A percentile compares a stretch with the other conserved stretches of the same genome.
phyloP scores from a whole-genome alignment of 2,329 filamentous ascomycete genomes.

The Knufia fluminis region DNA sequence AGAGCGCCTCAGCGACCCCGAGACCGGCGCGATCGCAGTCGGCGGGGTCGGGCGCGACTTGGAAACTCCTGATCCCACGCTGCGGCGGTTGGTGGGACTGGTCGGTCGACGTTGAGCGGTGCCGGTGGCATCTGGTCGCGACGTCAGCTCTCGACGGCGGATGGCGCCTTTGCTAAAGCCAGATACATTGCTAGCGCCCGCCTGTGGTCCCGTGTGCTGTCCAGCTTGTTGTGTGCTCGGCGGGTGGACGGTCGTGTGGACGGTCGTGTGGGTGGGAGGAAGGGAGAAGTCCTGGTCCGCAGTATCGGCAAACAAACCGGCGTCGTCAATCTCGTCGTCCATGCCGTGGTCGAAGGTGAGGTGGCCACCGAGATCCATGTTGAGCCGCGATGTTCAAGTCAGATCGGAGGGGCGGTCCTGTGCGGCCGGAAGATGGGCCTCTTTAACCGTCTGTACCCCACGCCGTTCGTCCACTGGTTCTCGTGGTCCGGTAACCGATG shows the following conservation, averaged over 20 bases:
- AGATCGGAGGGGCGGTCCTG: constrained; percentile 1
- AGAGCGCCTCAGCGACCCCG: neutral
- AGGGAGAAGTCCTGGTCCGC: neutral
- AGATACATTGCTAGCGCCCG: neutral
- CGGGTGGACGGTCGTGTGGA: constrained; percentile 2
- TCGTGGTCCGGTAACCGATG: neutral
- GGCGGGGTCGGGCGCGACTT: constrained; percentile 1
- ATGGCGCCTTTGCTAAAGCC: neutral
- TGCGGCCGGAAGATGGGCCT: neutral
- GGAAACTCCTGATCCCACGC: constrained; percentile 1
- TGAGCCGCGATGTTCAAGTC: constrained; percentile 3
- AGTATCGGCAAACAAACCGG: neutral
- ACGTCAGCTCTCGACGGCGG: neutral
- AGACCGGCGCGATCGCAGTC: neutral
- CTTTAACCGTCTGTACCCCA: constrained; percentile 3
- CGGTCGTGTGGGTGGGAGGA: constrained; percentile 1
- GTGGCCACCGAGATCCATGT: constrained; percentile 1
- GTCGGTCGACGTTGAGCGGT: neutral
- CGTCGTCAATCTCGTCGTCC: neutral
- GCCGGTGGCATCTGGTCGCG: constrained; percentile 1
- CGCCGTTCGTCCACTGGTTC: constrained; percentile 1
- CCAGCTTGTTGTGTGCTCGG: constrained; percentile 1
- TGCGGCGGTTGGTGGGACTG: constrained; percentile 1
- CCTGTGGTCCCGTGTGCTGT: neutral
- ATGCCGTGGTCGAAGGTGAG: constrained; percentile 3